phyloP scores from a whole-genome alignment of 1,284 basidiomycete species.

The Somion occarium region DNA sequence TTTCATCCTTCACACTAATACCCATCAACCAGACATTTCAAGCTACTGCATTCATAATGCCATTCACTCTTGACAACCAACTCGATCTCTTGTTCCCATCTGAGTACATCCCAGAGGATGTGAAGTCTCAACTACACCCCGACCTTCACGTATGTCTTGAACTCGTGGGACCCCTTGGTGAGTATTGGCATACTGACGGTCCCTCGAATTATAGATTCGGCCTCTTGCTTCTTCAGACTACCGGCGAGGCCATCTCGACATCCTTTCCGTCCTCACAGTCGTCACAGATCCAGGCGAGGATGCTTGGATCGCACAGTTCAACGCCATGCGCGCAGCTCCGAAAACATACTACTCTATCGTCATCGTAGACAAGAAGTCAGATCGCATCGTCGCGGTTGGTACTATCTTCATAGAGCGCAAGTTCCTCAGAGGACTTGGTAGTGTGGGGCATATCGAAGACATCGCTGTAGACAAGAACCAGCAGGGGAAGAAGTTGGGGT shows the following conservation, averaged over 20 bases:
- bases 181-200: too few relatives aligned
- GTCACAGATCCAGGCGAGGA: conserved; percentile 73
- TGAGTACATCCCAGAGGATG: conserved; percentile 58
- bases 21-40: not conserved
- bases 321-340: conserved; percentile 46
- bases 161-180: too few relatives aligned
- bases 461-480: conserved; percentile 86
- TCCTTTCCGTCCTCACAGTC: conserved; percentile 78
- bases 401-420: conserved; percentile 89
- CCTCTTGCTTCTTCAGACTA: conserved; percentile 88
- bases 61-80: conserved; percentile 61
- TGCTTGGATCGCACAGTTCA: conserved; percentile 69
- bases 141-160: conserved; percentile 46
- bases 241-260: conserved; percentile 75
- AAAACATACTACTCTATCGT: conserved; percentile 84
- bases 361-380: conserved; percentile 70
- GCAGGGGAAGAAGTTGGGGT: conserved; percentile 89
- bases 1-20: not conserved
- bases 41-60: conserved; percentile 19
- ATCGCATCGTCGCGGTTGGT: conserved; percentile 83
- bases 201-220: conserved; percentile 57
- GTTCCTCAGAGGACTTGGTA: conserved; percentile 79
- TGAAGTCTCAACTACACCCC: conserved; percentile 50
- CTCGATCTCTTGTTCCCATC: conserved; percentile 77
- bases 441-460: conserved; percentile 95